phyloP scores from a whole-genome alignment of 352 stramenopile species.

The Phytophthora rubi region DNA sequence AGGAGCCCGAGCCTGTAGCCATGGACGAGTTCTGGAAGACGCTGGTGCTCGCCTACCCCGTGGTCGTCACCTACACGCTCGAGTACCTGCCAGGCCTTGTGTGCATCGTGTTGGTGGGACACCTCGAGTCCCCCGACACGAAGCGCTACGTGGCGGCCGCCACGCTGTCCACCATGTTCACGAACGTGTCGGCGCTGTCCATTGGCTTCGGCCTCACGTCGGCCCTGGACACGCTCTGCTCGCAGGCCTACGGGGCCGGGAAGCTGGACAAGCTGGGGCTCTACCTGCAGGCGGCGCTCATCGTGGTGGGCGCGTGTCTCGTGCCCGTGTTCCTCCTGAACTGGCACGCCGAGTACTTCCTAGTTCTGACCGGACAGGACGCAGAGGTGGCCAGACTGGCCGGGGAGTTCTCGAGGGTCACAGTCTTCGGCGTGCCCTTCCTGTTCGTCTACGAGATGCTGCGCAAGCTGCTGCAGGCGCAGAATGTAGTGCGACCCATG shows the following conservation, averaged over 20 bases:
- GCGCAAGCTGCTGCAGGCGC: constrained; percentile 73
- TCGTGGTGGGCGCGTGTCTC: constrained; percentile 61
- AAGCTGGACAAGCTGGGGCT: constrained; percentile 69
- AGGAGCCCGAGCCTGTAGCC: constrained; percentile 48
- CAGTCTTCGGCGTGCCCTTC: constrained; percentile 78
- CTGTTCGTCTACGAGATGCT: constrained; percentile 81
- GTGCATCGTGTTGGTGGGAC: constrained; percentile 63
- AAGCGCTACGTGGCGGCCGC: constrained; percentile 68
- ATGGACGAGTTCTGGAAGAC: constrained; percentile 55
- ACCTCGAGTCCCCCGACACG: constrained; percentile 65
- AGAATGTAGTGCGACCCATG: constrained; percentile 75
- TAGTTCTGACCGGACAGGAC: constrained; percentile 64
- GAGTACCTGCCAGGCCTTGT: constrained; percentile 65
- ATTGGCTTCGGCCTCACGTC: constrained; percentile 78
- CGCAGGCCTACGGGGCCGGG: constrained; percentile 71
- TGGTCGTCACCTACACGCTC: constrained; percentile 60
- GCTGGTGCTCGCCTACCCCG: constrained; percentile 51
- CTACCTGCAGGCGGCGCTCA: constrained; percentile 72
- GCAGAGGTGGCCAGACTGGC: constrained; percentile 55
- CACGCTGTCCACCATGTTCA: constrained; percentile 76
- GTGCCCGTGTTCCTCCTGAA: constrained; percentile 64
- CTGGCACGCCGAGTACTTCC: constrained; percentile 62
- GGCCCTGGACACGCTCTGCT: constrained; percentile 83
- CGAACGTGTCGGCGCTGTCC: constrained; percentile 74
- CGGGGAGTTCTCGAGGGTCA: constrained; percentile 61